Evolutionary conservation across 1,139 yeast genomes (phyloP), one percentile per base, ranked within the genome.

Genomic region (Lodderomyces oxycetoniae): DNA sequence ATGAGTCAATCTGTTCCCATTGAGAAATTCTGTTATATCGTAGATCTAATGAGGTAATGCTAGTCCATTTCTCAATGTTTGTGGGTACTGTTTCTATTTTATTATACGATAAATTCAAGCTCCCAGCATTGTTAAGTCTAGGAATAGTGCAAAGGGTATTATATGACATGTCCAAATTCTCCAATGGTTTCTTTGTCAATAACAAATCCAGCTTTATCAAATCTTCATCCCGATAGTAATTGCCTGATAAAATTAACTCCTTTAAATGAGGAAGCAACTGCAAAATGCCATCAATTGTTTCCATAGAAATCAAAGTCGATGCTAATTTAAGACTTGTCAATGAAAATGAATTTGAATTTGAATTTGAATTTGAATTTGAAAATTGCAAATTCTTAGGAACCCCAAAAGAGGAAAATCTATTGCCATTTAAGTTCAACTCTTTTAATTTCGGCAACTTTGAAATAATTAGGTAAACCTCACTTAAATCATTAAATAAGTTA

Each of bases 371-470:
- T 26, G 19, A 6, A 5, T 14, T 5, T n/a, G n/a, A n/a, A n/a
- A n/a, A n/a, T n/a, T n/a, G n/a, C n/a, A n/a, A n/a, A n/a, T n/a
- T n/a, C n/a, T n/a, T n/a, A n/a, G n/a, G n/a, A n/a, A 14, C 4
- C 28, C 4, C 28, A 26, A 15, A 7, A 3, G 13, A 11, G 5
- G 23, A 40, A 10, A 83, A 70, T 33, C 78, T 55, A 49, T 85
- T 85, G 0, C 93, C 91, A 39, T 78, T 79, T 34, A 86, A 49
- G 33, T 71, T 67, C 32, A 87, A 48, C 2, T 55, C 53, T n/a
- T 47, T 42, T 6, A 87, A 46, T 0, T 39, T 37, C 0, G 69
- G 64, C 23, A 77, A 42, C 2, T 46, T 42, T 6, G 46, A 38
- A 1, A 72, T 46, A 10, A 79, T 56, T 2, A 47, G 43, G 41